Conservation (phyloP, 305 asterid species). For the Rubia tinctorum region DNA sequence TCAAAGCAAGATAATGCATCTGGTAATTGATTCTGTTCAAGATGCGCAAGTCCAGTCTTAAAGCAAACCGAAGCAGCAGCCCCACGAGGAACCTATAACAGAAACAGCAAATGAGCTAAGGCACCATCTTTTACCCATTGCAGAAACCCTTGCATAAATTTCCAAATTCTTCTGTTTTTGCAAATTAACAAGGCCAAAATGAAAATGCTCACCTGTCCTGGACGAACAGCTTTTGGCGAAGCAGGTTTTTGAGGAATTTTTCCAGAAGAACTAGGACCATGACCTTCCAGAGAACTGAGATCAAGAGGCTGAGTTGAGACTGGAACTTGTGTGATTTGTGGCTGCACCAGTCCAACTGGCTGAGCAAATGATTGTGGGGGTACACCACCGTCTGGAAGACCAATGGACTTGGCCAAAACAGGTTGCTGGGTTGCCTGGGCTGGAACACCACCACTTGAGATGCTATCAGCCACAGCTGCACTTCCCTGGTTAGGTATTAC, state of each 20-base stretch:
- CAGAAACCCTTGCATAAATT: neutral
- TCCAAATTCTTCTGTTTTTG: neutral
- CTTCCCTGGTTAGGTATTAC: conserved; percentile 49
- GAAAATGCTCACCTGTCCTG: conserved; percentile 71
- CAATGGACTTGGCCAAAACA: conserved; percentile 45
- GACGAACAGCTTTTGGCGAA: conserved; percentile 96
- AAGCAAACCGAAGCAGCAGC: conserved; percentile 95
- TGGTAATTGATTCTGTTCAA: conserved; percentile 98
- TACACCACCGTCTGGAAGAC: conserved; percentile 91
- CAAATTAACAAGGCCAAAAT: neutral
- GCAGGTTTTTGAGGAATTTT: conserved; percentile 52
- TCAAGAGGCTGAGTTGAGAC: conserved; percentile 76
- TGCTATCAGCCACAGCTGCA: conserved; percentile 49
- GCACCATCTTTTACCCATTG: neutral
- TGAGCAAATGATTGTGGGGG: conserved; percentile 68
- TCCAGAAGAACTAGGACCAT: conserved; percentile 59
- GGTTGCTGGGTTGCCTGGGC: conserved; percentile 71
- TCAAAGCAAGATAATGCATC: conserved; percentile 99
- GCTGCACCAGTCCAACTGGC: conserved; percentile 43
- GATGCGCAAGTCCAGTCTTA: conserved; percentile 95
- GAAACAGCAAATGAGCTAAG: conserved; percentile 14
- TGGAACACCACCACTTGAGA: conserved; percentile 73
- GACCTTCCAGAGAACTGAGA: conserved; percentile 93
- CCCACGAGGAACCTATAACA: conserved; percentile 93
- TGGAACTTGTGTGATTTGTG: conserved; percentile 47